Conservation (phyloP, 2,329 filamentous ascomycete genomes). For the Camillea tinctor region DNA sequence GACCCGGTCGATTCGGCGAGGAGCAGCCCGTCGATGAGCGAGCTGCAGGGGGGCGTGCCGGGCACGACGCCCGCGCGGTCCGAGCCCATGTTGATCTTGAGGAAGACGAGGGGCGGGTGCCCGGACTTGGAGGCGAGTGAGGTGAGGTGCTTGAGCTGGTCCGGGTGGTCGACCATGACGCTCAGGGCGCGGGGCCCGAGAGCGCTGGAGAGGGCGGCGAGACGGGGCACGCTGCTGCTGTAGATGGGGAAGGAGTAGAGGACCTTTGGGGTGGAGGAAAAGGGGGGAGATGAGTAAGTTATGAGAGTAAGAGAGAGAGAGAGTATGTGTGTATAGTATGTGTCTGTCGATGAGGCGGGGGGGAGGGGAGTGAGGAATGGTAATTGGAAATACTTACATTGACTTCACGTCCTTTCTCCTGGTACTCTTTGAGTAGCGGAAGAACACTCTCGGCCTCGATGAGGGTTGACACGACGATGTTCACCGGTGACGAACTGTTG, state of each 20-base stretch:
- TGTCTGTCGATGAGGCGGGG: not conserved
- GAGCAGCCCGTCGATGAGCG: constrained; percentile 47
- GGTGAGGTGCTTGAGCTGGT: constrained; percentile 54
- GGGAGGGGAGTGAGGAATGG: not conserved
- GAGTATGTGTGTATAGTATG: not conserved
- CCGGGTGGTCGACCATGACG: constrained; percentile 68
- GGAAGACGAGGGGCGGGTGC: constrained; percentile 55
- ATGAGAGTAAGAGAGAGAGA: constrained; percentile 8
- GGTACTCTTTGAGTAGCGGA: constrained; percentile 59
- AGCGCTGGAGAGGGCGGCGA: constrained; percentile 53
- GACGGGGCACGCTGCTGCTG: constrained; percentile 57
- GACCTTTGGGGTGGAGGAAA: constrained; percentile 41
- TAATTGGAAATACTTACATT: constrained; percentile 48
- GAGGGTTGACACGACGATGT: constrained; percentile 73
- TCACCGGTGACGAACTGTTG: constrained; percentile 44
- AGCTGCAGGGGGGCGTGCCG: constrained; percentile 42
- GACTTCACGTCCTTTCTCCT: constrained; percentile 49
- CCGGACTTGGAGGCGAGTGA: constrained; percentile 41
- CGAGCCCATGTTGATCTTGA: constrained; percentile 75
- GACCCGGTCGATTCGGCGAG: constrained; percentile 38
- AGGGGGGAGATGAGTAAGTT: not conserved
- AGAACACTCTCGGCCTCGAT: constrained; percentile 68
- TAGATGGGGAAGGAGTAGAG: constrained; percentile 72
- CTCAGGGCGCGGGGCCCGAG: constrained; percentile 58
- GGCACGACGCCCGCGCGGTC: constrained; percentile 67